phyloP scores from a whole-genome alignment of 805 yeast species.

The Teunomyces funiuensis region DNA sequence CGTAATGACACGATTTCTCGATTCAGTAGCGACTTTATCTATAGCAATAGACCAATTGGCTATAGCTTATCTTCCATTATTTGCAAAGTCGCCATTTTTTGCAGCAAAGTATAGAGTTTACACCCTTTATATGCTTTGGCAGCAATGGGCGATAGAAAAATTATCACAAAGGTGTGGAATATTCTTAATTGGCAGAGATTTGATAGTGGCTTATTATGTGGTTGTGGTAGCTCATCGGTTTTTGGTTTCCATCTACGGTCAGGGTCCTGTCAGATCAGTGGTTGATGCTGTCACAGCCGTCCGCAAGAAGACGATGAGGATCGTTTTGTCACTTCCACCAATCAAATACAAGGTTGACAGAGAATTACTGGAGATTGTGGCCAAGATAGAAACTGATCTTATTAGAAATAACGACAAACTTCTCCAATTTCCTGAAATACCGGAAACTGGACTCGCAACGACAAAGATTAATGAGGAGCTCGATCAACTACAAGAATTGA shows the following conservation, averaged over 20 bases:
- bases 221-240: conserved; percentile 10
- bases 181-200: conserved; percentile 17
- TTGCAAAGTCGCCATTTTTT: not conserved
- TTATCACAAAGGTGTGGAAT: not conserved
- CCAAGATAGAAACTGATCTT: conserved; percentile 54
- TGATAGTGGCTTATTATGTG: conserved; percentile 18
- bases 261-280: conserved; percentile 15
- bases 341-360: conserved; percentile 55
- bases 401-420: conserved; percentile 53
- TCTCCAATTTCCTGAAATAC: conserved; percentile 51
- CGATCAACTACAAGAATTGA: conserved; percentile 47
- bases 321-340: conserved; percentile 45
- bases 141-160: not conserved
- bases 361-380: conserved; percentile 53
- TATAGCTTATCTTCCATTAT: not conserved
- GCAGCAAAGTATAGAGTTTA: not conserved
- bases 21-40: not conserved
- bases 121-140: not conserved
- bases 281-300: not conserved
- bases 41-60: not conserved
- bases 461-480: conserved; percentile 51
- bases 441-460: conserved; percentile 56
- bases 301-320: conserved; percentile 10
- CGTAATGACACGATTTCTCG: not conserved
- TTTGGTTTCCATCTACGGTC: conserved; percentile 15